A percentile compares a stretch with the other conserved stretches of the same genome.
These are phyloP conservation scores for Infundibulicybe gibba DNA, from an alignment of 768 basidiomycete species.

Conservation along the genomic window DNA sequence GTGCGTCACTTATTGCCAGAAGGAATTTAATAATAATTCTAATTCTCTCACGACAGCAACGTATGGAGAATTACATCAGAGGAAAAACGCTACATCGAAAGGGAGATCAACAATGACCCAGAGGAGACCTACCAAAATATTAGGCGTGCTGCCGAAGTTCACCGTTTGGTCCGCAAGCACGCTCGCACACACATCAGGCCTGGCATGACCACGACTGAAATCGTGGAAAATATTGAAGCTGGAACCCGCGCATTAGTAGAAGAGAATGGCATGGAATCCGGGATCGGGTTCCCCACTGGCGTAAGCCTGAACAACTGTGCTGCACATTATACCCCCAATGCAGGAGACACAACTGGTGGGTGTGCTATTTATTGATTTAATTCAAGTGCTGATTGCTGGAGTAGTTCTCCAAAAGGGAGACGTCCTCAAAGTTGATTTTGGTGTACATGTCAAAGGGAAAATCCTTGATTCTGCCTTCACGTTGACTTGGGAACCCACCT, in stretches of 20 bases:
- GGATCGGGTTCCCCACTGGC: conserved; percentile 96
- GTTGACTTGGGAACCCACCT: conserved; percentile 82
- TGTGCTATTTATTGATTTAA: conserved; percentile 6
- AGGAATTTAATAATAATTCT: conserved; percentile 1
- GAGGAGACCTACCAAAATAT: conserved; percentile 86
- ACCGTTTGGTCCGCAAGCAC: conserved; percentile 83
- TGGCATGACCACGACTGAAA: conserved; percentile 92
- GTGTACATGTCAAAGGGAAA: conserved; percentile 95
- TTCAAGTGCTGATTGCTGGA: conserved; percentile 6
- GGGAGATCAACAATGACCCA: conserved; percentile 73
- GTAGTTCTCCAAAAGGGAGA: conserved; percentile 80
- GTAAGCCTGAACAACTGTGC: conserved; percentile 92
- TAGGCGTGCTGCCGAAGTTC: conserved; percentile 92
- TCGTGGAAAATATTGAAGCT: conserved; percentile 91
- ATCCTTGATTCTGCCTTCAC: conserved; percentile 98
- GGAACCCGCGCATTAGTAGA: conserved; percentile 90
- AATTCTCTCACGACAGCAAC: conserved; percentile 51
- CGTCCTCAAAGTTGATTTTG: conserved; percentile 95
- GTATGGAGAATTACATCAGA: conserved; percentile 86
- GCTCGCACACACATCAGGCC: conserved; percentile 84
- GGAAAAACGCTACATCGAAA: conserved; percentile 85
- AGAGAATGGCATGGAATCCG: conserved; percentile 79
- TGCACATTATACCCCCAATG: conserved; percentile 95
- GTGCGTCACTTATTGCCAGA: conserved; percentile 42
- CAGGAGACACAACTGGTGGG: conserved; percentile 81